A percentile compares a stretch with the other conserved stretches of the same genome.
Evolutionary conservation across 164 flowering plant genomes (phyloP).

Genomic region (Sedum album): DNA sequence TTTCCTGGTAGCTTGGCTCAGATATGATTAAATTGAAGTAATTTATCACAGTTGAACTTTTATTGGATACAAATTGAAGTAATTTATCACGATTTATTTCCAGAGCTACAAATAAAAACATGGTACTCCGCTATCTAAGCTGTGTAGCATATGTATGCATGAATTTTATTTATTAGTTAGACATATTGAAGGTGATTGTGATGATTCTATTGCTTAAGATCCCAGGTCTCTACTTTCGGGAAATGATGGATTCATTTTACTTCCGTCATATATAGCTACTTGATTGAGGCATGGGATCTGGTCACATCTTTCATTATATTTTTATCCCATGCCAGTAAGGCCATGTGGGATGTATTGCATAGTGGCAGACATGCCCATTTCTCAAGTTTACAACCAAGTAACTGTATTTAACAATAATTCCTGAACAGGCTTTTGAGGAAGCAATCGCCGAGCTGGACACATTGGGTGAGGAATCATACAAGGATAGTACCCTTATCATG

Average conservation of each 20-base stretch:
- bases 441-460: constrained; percentile 53
- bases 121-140: too few relatives aligned
- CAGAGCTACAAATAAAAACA: not conserved
- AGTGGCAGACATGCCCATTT: not conserved
- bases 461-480: constrained; percentile 50
- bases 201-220: not conserved
- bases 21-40: constrained; percentile 1
- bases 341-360: not conserved
- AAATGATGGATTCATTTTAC: not conserved
- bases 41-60: not conserved
- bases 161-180: not conserved
- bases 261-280: not conserved
- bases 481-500: constrained; percentile 76
- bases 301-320: not conserved
- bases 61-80: not conserved
- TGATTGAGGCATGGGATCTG: not conserved
- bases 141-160: too few relatives aligned
- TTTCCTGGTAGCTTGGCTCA: not conserved
- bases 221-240: not conserved
- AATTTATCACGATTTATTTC: not conserved
- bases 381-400: not conserved
- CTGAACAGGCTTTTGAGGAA: constrained; percentile 43
- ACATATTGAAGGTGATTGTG: not conserved
- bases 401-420: not conserved
- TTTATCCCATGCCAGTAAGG: not conserved